A percentile compares a stretch with the other conserved stretches of the same genome.
These are phyloP conservation scores for Ascoidea asiatica DNA, from an alignment of 805 yeast species.

Conservation along the genomic window DNA sequence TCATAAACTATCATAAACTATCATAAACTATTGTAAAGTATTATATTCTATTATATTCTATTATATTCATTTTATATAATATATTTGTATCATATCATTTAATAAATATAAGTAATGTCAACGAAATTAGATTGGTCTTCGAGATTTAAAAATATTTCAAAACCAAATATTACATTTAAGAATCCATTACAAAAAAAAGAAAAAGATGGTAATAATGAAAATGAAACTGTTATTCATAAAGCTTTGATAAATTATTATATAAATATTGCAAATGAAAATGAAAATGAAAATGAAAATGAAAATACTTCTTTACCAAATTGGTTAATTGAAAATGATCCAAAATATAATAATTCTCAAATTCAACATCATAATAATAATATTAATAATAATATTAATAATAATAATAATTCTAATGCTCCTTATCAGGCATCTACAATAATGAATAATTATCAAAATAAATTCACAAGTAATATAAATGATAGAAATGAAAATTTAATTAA, in stretches of 20 bases:
- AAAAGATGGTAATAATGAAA: conserved; percentile 8
- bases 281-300: conserved; percentile 2
- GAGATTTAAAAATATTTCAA: conserved; percentile 3
- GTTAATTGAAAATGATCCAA: conserved; percentile 9
- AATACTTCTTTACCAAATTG: conserved; percentile 7
- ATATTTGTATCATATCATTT: no score
- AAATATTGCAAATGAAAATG: conserved; percentile 2
- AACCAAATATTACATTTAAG: conserved; percentile 4
- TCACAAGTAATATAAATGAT: no score
- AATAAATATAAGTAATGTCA: no score
- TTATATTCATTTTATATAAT: no score
- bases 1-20: no score
- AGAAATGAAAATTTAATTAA: no score
- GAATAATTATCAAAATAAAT: no score
- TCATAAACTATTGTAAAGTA: no score
- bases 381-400: background rate
- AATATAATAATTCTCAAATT: conserved; percentile 1
- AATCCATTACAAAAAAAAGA: conserved; percentile 5
- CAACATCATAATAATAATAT: background rate
- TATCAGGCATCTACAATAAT: no score
- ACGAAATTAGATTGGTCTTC: background rate
- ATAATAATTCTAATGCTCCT: background rate
- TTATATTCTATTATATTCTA: no score
- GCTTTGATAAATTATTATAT: conserved; percentile 6
- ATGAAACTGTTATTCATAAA: conserved; percentile 9